Conservation (phyloP, 345 rosid species). For the Eucalyptus pauciflora region DNA sequence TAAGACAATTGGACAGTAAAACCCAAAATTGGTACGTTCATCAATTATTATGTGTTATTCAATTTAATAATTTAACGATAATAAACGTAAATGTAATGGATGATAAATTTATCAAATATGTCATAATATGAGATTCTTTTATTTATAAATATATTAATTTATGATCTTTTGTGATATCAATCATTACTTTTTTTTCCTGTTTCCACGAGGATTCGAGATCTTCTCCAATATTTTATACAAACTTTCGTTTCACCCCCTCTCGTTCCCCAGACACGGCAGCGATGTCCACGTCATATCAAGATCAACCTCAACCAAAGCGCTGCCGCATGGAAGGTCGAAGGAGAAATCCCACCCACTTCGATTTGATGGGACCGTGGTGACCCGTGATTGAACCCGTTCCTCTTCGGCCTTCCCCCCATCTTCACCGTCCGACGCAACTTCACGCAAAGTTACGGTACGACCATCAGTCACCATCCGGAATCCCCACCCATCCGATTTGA, state of each 20-base stretch:
- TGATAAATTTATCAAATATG: too few relatives aligned
- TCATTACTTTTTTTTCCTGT: neutral
- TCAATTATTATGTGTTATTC: too few relatives aligned
- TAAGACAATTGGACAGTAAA: too few relatives aligned
- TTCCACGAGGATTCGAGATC: neutral
- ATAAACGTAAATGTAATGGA: accelerated
- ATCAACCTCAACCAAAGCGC: neutral
- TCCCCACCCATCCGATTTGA: neutral
- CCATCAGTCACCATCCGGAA: neutral
- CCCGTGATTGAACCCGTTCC: neutral
- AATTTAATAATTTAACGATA: too few relatives aligned
- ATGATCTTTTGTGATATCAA: accelerated
- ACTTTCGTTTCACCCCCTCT: neutral
- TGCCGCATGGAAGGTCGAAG: neutral
- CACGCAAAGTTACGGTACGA: neutral
- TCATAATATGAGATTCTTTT: too few relatives aligned
- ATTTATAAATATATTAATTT: too few relatives aligned
- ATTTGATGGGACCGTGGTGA: neutral
- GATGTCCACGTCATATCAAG: neutral
- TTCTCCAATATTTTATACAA: neutral
- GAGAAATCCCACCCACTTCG: neutral
- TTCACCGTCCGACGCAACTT: neutral
- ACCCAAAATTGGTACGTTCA: accelerated
- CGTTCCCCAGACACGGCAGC: neutral
- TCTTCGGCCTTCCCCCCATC: neutral